Conservation (phyloP, 1,284 basidiomycete genomes). For the Hymenochaete sp. region DNA sequence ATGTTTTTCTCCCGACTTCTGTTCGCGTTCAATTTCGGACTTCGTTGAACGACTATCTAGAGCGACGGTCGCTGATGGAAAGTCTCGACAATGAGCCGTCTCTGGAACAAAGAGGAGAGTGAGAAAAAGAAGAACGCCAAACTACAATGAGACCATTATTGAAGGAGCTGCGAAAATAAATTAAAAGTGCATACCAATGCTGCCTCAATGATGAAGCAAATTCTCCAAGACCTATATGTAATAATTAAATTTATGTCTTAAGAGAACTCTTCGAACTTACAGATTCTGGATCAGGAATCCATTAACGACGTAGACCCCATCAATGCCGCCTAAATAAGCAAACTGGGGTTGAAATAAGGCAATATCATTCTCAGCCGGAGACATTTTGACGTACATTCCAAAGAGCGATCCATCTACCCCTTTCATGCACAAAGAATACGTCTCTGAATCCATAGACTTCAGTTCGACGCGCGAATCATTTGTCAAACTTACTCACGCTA, state of each 20-base stretch:
- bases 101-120: constrained; percentile 19
- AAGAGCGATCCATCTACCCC: constrained; percentile 19
- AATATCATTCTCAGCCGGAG: background rate
- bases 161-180: background rate
- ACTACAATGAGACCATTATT: background rate
- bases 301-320: constrained; percentile 19
- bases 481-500: constrained; percentile 13
- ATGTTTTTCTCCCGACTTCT: too few relatives aligned
- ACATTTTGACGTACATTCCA: constrained; percentile 16
- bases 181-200: constrained; percentile 13
- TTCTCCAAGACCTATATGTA: constrained; percentile 17
- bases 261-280: constrained; percentile 3
- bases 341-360: constrained; percentile 9
- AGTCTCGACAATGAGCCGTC: constrained; percentile 18
- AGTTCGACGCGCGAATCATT: too few relatives aligned
- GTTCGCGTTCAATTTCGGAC: too few relatives aligned
- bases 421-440: constrained; percentile 21
- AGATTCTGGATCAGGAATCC: constrained; percentile 19
- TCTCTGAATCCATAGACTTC: constrained; percentile 11
- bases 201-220: constrained; percentile 19
- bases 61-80: too few relatives aligned
- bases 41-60: too few relatives aligned
- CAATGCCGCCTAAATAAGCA: constrained; percentile 18
- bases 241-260: background rate
- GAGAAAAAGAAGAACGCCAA: constrained; percentile 15